These are phyloP conservation scores for Tritrichomonas musculus DNA, from an alignment of 208 protist genomes.

Conservation along the genomic window DNA sequence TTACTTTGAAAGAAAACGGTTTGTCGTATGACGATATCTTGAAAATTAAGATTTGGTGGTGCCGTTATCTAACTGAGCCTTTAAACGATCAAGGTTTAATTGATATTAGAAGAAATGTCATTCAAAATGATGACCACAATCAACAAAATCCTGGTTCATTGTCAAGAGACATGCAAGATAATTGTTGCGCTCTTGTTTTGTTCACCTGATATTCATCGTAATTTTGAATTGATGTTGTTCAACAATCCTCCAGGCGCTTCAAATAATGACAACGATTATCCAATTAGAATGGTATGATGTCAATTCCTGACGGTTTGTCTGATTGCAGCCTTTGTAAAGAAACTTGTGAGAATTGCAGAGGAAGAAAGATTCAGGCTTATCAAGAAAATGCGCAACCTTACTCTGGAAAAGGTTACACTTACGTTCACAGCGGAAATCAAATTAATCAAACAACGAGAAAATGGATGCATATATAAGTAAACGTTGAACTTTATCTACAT, in stretches of 20 bases:
- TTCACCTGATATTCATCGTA: constrained; percentile 54
- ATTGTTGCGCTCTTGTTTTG: constrained; percentile 55
- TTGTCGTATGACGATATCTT: constrained; percentile 51
- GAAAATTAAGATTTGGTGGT: constrained; percentile 63
- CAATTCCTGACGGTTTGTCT: constrained; percentile 54
- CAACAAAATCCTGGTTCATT: constrained; percentile 58
- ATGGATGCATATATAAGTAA: constrained; percentile 53
- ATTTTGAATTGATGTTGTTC: constrained; percentile 58
- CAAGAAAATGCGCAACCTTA: constrained; percentile 44
- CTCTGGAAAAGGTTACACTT: constrained; percentile 47
- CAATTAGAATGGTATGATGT: constrained; percentile 48
- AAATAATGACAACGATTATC: constrained; percentile 44
- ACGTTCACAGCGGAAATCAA: constrained; percentile 52
- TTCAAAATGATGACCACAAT: constrained; percentile 63
- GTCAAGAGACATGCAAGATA: constrained; percentile 46
- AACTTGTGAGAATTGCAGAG: constrained; percentile 39
- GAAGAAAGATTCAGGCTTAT: constrained; percentile 45
- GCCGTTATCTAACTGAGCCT: constrained; percentile 53
- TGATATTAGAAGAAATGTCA: constrained; percentile 41
- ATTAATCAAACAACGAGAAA: constrained; percentile 57
- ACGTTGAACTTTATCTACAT: no score
- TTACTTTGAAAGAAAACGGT: constrained; percentile 40
- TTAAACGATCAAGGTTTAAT: background rate
- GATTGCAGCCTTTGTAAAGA: constrained; percentile 47
- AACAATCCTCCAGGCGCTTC: constrained; percentile 40